Percentiles rank a stretch among this genome's conserved stretches.
phyloP scores from a whole-genome alignment of 257 asterid species.

The Eustoma russellianum region DNA sequence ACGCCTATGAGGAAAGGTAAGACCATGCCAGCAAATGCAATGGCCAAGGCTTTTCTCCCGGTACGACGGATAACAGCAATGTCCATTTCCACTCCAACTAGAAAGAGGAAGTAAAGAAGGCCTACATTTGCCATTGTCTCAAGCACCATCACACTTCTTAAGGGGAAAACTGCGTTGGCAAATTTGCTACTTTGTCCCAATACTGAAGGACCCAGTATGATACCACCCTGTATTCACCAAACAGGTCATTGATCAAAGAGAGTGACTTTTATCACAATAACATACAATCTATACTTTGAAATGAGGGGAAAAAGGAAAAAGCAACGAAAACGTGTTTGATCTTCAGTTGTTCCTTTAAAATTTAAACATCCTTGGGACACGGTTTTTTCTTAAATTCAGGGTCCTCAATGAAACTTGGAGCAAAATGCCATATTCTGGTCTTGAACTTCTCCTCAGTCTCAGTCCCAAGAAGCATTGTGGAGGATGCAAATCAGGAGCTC shows the following conservation, averaged over 20 bases:
- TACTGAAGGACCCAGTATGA: slow-evolving; percentile 48
- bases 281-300: too few relatives aligned
- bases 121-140: slow-evolving; percentile 52
- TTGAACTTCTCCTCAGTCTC: too few relatives aligned
- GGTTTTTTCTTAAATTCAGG: too few relatives aligned
- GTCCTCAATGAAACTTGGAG: too few relatives aligned
- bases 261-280: too few relatives aligned
- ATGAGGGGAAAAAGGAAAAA: too few relatives aligned
- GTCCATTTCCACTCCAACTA: slow-evolving; percentile 61
- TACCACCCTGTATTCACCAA: slow-evolving; percentile 36
- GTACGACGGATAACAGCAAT: slow-evolving; percentile 28
- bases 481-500: too few relatives aligned
- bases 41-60: slow-evolving; percentile 34
- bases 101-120: slow-evolving; percentile 49
- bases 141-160: slow-evolving; percentile 45
- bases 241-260: background rate
- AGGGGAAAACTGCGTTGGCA: slow-evolving; percentile 39
- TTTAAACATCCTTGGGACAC: too few relatives aligned
- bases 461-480: too few relatives aligned
- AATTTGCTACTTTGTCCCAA: slow-evolving; percentile 35
- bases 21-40: slow-evolving; percentile 49
- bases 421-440: too few relatives aligned
- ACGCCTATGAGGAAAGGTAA: slow-evolving; percentile 32
- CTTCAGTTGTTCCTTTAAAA: too few relatives aligned
- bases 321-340: too few relatives aligned